phyloP scores from a whole-genome alignment of 306 rosid genomes.

The Cicer bijugum region DNA sequence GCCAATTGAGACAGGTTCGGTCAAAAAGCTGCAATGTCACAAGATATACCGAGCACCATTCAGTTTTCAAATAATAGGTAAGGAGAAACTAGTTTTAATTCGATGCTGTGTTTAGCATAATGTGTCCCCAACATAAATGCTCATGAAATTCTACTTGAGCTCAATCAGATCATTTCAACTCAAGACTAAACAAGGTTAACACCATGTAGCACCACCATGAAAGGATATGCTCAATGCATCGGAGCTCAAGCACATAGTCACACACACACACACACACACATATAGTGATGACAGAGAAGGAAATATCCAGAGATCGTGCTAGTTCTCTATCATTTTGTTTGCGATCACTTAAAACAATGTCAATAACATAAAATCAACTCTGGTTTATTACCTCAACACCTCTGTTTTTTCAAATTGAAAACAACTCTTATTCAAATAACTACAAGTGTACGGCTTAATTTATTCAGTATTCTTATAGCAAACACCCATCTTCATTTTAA shows the following conservation, averaged over 20 bases:
- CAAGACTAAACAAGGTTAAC: conserved; percentile 17
- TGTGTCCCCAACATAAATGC: not conserved
- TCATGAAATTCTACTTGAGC: conserved; percentile 30
- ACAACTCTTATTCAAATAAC: not conserved
- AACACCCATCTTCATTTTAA: not conserved
- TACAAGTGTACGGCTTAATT: not conserved
- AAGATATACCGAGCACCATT: conserved; percentile 34
- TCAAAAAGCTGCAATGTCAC: conserved; percentile 62
- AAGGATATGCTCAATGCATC: conserved; percentile 32
- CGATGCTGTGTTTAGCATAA: not conserved
- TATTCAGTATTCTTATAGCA: not conserved
- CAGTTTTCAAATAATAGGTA: conserved; percentile 33
- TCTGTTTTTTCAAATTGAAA: not conserved
- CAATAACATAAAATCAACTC: not conserved
- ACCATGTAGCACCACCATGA: not conserved
- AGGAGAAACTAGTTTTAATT: not conserved
- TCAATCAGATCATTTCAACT: not conserved
- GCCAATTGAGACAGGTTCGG: conserved; percentile 65
- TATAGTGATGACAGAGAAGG: not conserved
- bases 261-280: not conserved
- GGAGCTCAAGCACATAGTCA: not conserved
- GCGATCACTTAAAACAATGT: conserved; percentile 2
- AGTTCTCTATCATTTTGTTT: not conserved
- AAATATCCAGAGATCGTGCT: conserved; percentile 23
- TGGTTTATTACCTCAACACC: not conserved